phyloP scores from a whole-genome alignment of 768 basidiomycete genomes.

The Boletus pseudopeckii region DNA sequence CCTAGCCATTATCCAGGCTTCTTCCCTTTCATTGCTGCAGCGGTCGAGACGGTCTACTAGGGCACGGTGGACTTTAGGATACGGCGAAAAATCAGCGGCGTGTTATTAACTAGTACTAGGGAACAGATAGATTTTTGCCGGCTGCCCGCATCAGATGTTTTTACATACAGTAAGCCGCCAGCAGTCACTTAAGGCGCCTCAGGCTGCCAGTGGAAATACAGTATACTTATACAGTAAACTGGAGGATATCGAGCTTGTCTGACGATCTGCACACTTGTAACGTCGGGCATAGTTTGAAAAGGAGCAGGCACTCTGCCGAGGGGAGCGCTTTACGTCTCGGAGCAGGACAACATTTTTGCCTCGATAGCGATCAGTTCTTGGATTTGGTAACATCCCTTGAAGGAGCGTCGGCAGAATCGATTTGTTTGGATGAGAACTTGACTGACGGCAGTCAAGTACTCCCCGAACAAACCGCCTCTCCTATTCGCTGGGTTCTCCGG shows the following conservation, averaged over 20 bases:
- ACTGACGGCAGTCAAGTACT: constrained; percentile 2
- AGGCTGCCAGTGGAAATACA: no score
- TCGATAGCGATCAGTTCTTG: not conserved
- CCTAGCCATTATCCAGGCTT: no score
- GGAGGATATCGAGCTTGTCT: constrained; percentile 2
- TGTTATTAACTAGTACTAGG: no score
- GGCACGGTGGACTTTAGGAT: no score
- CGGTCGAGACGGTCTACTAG: no score
- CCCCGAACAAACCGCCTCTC: constrained; percentile 3
- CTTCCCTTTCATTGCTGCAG: no score
- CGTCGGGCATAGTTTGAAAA: no score
- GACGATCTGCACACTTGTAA: not conserved
- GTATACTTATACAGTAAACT: not conserved
- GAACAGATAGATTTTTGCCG: no score
- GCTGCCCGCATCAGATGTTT: no score
- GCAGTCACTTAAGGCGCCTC: no score
- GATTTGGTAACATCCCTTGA: not conserved
- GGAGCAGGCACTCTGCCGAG: not conserved
- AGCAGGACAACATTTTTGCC: not conserved
- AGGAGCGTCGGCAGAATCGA: not conserved
- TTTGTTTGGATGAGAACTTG: constrained; percentile 1
- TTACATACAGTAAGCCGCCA: no score
- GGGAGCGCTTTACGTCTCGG: not conserved
- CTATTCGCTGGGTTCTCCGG: not conserved
- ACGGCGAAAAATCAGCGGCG: no score